phyloP scores from a whole-genome alignment of 1,284 basidiomycete species.

The Calocybe gambosa region DNA sequence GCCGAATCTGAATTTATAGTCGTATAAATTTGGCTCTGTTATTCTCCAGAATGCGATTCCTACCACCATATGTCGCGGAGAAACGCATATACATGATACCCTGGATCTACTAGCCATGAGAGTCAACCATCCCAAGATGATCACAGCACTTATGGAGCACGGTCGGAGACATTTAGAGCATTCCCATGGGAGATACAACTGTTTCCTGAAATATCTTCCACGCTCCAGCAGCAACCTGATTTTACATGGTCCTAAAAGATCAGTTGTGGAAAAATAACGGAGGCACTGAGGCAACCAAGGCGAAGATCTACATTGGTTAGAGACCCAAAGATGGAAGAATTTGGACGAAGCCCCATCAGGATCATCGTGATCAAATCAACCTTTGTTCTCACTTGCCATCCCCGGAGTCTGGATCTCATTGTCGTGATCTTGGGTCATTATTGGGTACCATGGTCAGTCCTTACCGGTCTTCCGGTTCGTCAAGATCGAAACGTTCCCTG shows the following conservation, averaged over 20 bases:
- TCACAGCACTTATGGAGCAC: constrained; percentile 4
- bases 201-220: neutral
- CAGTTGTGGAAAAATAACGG: neutral
- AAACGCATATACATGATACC: neutral
- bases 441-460: neutral
- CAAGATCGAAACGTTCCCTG: constrained; percentile 2
- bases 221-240: neutral
- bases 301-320: neutral
- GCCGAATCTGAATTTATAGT: neutral
- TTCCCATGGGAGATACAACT: neutral
- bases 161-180: neutral
- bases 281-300: neutral
- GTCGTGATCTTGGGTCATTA: constrained; percentile 8
- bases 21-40: neutral
- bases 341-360: neutral
- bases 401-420: constrained; percentile 4
- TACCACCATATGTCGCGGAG: neutral
- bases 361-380: neutral
- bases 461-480: constrained; percentile 4
- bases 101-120: neutral
- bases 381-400: neutral
- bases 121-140: constrained; percentile 1
- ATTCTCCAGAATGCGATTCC: neutral
- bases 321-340: neutral
- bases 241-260: neutral